Conservation (phyloP, 306 rosid species). For the Sicyos edulis region DNA sequence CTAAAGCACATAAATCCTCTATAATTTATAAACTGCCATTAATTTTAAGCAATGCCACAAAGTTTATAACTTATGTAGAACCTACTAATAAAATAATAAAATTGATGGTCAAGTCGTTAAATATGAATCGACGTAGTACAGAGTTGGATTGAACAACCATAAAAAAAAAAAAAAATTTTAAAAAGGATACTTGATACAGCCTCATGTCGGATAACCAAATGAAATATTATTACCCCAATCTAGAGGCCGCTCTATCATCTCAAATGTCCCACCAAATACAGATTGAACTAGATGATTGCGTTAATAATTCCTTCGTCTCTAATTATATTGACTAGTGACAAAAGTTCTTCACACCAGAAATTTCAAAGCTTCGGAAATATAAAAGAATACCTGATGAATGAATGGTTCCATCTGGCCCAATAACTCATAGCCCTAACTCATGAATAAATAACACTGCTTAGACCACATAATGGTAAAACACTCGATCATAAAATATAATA, state of each 20-base stretch:
- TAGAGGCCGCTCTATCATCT: neutral
- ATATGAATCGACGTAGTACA: neutral
- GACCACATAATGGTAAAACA: slow-evolving; percentile 19
- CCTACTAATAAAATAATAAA: neutral
- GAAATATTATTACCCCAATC: slow-evolving; percentile 12
- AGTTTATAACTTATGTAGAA: neutral
- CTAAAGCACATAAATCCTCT: neutral
- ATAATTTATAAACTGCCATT: neutral
- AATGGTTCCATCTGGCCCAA: slow-evolving; percentile 91
- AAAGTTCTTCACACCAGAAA: slow-evolving; percentile 13
- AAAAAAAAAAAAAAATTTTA: no score
- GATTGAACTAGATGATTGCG: neutral
- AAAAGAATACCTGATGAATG: slow-evolving; percentile 78
- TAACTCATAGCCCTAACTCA: slow-evolving; percentile 74
- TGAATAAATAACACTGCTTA: slow-evolving; percentile 27
- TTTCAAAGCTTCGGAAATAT: neutral
- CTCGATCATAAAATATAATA: slow-evolving; percentile 23
- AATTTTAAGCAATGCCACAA: neutral
- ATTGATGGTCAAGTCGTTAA: neutral
- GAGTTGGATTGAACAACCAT: neutral
- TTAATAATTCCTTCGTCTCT: neutral
- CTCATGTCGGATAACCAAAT: slow-evolving; percentile 1
- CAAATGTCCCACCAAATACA: neutral
- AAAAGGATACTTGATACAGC: neutral
- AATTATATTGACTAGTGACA: neutral